phyloP scores from a whole-genome alignment of 306 rosid genomes.

The Acacia crassicarpa region DNA sequence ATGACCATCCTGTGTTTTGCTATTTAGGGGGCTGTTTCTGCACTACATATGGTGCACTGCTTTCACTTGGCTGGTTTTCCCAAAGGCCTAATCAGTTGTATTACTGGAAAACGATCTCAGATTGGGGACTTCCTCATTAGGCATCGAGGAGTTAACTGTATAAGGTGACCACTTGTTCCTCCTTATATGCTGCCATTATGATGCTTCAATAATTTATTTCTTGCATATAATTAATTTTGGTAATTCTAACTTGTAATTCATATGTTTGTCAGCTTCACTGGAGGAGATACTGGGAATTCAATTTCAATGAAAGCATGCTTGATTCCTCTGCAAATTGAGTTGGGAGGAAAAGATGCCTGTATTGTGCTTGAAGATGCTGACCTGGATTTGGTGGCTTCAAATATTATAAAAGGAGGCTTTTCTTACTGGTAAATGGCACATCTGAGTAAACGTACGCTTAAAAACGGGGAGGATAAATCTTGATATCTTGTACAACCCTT shows the following conservation, averaged over 20 bases:
- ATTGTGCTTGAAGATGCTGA: constrained; percentile 73
- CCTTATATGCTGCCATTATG: background rate
- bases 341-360: constrained; percentile 83
- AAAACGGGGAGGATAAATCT: background rate
- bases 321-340: constrained; percentile 75
- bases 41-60: constrained; percentile 73
- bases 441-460: background rate
- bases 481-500: background rate
- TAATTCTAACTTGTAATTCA: background rate
- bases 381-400: constrained; percentile 68
- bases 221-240: background rate
- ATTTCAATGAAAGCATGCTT: constrained; percentile 74
- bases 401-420: constrained; percentile 69
- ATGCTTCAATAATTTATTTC: background rate
- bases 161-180: constrained; percentile 44
- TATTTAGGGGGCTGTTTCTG: constrained; percentile 67
- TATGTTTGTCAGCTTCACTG: constrained; percentile 53
- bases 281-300: constrained; percentile 71
- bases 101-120: constrained; percentile 72
- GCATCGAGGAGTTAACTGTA: constrained; percentile 74
- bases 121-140: constrained; percentile 71
- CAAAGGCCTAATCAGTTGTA: constrained; percentile 66
- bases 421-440: constrained; percentile 51
- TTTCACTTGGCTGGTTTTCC: constrained; percentile 79
- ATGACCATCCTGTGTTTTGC: background rate